Percentiles rank a stretch among this genome's conserved stretches.
These are phyloP conservation scores for Quillaja saponaria DNA, from an alignment of 306 rosid genomes.

Conservation along the genomic window DNA sequence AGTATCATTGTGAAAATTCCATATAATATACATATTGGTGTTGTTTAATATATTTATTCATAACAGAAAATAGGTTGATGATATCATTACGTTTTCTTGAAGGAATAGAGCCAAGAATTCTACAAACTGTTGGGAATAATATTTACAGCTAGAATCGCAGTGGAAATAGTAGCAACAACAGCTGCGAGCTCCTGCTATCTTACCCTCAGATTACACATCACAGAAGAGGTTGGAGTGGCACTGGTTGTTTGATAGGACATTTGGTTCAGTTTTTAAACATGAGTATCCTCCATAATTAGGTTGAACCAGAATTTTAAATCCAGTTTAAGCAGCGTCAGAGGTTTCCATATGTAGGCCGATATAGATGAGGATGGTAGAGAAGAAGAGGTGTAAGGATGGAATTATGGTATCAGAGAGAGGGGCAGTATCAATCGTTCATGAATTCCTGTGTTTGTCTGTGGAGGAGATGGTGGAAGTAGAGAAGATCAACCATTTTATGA, in stretches of 20 bases:
- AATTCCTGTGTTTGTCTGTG: constrained; percentile 81
- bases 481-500: constrained; percentile 62
- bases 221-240: too few relatives aligned
- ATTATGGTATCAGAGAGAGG: constrained; percentile 65
- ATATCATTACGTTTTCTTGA: too few relatives aligned
- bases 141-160: constrained; percentile 90
- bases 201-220: constrained; percentile 67
- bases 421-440: constrained; percentile 80
- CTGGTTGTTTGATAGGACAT: constrained; percentile 36
- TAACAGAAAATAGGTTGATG: too few relatives aligned
- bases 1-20: too few relatives aligned
- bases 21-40: too few relatives aligned
- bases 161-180: constrained; percentile 72
- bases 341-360: constrained; percentile 73
- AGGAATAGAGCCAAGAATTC: neutral
- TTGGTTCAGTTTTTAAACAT: constrained; percentile 59
- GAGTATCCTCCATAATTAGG: constrained; percentile 83
- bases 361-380: constrained; percentile 50
- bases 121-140: constrained; percentile 1
- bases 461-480: constrained; percentile 96
- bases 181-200: constrained; percentile 95
- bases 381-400: constrained; percentile 50
- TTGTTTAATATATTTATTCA: constrained; percentile 8
- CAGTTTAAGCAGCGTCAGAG: constrained; percentile 86
- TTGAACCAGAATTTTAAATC: constrained; percentile 67